Conservation (phyloP, 1,139 yeast species). For the Candida glucosophila region DNA sequence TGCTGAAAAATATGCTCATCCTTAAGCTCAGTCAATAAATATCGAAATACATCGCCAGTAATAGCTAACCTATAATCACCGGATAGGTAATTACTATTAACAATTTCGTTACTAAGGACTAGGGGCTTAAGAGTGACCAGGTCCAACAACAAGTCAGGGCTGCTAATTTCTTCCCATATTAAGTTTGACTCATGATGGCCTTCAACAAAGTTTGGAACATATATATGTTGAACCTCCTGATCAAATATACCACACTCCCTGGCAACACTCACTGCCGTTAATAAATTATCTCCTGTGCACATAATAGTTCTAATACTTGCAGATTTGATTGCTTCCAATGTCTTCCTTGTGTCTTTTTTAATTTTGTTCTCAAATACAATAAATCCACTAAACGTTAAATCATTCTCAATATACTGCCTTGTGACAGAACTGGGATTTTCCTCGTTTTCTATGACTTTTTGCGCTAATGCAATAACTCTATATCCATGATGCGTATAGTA, state of each 20-base stretch:
- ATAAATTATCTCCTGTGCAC: constrained; percentile 96
- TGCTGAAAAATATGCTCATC: constrained; percentile 37
- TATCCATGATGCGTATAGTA: constrained; percentile 88
- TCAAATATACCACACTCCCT: constrained; percentile 67
- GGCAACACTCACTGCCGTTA: constrained; percentile 92
- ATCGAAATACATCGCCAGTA: constrained; percentile 87
- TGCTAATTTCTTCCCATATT: constrained; percentile 61
- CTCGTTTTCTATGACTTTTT: constrained; percentile 41
- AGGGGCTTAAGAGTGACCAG: constrained; percentile 51
- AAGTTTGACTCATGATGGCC: constrained; percentile 25
- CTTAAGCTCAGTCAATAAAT: constrained; percentile 50
- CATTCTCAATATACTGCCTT: constrained; percentile 60
- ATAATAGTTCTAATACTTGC: constrained; percentile 80
- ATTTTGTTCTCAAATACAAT: constrained; percentile 87
- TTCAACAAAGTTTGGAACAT: constrained; percentile 54
- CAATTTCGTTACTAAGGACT: constrained; percentile 14
- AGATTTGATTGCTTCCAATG: constrained; percentile 45
- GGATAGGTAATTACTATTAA: no score
- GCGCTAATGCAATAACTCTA: constrained; percentile 92
- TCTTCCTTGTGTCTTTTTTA: constrained; percentile 57
- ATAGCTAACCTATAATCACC: constrained; percentile 77
- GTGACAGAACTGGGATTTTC: constrained; percentile 4
- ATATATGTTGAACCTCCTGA: constrained; percentile 39
- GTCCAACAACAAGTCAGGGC: constrained; percentile 49
- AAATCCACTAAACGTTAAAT: constrained; percentile 73